These are phyloP conservation scores for Globisporangium solare DNA, from an alignment of 352 stramenopile genomes.

Conservation along the genomic window DNA sequence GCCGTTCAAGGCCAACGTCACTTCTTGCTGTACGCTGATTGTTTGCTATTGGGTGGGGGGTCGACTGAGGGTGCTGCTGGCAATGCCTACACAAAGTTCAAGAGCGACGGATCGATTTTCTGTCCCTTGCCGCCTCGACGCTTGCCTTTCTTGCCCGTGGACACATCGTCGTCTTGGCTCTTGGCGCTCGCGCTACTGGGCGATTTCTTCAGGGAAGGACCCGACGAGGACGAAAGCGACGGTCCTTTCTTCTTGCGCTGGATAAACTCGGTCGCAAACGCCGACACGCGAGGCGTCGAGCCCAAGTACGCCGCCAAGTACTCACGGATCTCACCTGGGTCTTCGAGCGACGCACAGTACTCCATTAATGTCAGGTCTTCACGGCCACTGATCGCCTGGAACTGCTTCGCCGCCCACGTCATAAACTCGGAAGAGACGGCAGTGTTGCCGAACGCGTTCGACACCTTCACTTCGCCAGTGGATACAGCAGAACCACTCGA, in stretches of 20 bases:
- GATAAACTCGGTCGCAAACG: conserved; percentile 97
- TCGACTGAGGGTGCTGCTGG: not conserved
- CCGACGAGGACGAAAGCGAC: not conserved
- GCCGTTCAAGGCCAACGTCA: not conserved
- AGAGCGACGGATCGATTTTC: conserved; percentile 68
- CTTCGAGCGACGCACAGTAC: conserved; percentile 95
- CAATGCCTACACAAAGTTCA: conserved; percentile 34
- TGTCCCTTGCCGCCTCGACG: conserved; percentile 54
- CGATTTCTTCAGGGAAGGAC: conserved; percentile 35
- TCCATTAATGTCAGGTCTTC: conserved; percentile 86
- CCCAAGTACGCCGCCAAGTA: conserved; percentile 97
- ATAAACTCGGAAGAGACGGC: conserved; percentile 71
- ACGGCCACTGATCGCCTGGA: conserved; percentile 68
- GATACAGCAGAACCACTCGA: conserved; percentile 9
- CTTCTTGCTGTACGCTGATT: not conserved
- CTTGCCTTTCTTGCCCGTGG: conserved; percentile 34
- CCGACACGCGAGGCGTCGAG: conserved; percentile 92
- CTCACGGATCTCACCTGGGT: conserved; percentile 92
- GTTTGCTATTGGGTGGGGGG: not conserved
- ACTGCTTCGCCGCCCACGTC: conserved; percentile 71
- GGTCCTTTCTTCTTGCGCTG: conserved; percentile 83
- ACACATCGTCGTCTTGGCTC: conserved; percentile 26
- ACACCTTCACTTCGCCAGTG: conserved; percentile 9
- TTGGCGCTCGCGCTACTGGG: conserved; percentile 11
- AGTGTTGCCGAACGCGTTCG: conserved; percentile 48